Evolutionary conservation across 2,329 filamentous ascomycete species (phyloP).

Genomic region (Aspergillus glaucus): DNA sequence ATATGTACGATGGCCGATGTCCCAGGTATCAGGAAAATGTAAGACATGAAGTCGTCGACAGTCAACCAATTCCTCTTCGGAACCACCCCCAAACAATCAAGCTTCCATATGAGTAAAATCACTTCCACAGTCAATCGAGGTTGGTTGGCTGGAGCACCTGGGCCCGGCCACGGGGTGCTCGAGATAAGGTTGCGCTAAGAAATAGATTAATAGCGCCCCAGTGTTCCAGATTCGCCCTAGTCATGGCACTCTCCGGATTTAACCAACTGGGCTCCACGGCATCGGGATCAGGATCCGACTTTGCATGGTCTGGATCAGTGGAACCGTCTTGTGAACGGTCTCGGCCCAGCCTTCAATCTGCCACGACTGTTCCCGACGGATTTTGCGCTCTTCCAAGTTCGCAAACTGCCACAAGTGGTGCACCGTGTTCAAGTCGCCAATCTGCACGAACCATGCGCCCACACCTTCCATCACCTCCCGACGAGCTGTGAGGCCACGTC

Average conservation of each 20-base stretch:
- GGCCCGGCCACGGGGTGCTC: neutral
- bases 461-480: conserved; percentile 98
- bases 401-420: conserved; percentile 99
- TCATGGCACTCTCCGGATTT: conserved; percentile 15
- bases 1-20: neutral
- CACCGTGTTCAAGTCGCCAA: conserved; percentile 94
- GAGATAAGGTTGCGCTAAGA: neutral
- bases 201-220: neutral
- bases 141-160: too few species aligned
- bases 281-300: conserved; percentile 87
- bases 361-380: conserved; percentile 91
- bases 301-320: conserved; percentile 94
- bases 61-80: neutral
- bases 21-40: neutral
- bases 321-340: conserved; percentile 97
- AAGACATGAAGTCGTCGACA: neutral
- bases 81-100: neutral
- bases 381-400: conserved; percentile 86
- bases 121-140: too few species aligned
- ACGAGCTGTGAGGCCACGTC: conserved; percentile 80
- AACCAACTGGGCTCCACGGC: conserved; percentile 92
- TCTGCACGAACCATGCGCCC: conserved; percentile 97
- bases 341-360: conserved; percentile 90
- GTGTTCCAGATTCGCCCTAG: neutral
- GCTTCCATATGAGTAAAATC: neutral